phyloP scores from a whole-genome alignment of 768 basidiomycete species.

The Macrolepiota dolichaula region DNA sequence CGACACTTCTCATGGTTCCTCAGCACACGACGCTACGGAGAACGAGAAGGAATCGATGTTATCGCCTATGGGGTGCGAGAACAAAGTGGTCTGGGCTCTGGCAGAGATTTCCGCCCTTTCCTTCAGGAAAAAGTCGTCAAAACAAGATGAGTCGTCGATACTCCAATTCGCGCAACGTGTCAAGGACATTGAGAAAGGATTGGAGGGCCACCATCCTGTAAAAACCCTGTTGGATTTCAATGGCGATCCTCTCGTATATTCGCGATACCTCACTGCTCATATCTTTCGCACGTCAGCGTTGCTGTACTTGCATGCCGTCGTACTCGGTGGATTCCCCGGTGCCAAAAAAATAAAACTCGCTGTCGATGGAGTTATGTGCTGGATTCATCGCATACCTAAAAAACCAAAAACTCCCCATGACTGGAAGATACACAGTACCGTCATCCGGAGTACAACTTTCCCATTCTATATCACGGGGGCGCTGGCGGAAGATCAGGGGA shows the following conservation, averaged over 20 bases:
- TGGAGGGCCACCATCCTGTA: constrained; percentile 19
- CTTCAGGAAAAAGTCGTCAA: constrained; percentile 55
- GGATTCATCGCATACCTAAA: constrained; percentile 36
- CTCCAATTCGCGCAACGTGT: constrained; percentile 57
- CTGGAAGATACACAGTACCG: constrained; percentile 40
- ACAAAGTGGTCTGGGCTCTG: constrained; percentile 73
- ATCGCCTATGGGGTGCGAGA: constrained; percentile 82
- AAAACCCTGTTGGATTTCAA: constrained; percentile 19
- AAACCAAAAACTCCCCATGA: constrained; percentile 18
- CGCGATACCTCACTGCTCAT: constrained; percentile 44
- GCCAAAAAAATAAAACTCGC: constrained; percentile 58
- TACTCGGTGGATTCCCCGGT: constrained; percentile 68
- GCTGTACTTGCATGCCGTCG: constrained; percentile 73
- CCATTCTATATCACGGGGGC: constrained; percentile 71
- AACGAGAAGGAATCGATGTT: constrained; percentile 59
- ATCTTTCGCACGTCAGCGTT: constrained; percentile 73
- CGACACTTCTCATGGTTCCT: background rate
- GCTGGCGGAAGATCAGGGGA: constrained; percentile 48
- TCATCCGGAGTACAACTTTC: constrained; percentile 78
- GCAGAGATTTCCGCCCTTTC: constrained; percentile 69
- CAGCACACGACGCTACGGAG: background rate
- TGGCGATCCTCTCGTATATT: constrained; percentile 25
- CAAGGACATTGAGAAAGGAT: constrained; percentile 43
- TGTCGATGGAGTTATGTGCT: constrained; percentile 51
- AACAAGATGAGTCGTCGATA: constrained; percentile 49